phyloP scores from a whole-genome alignment of 163 green algal species.

The Trebouxiophyceae sp. region DNA sequence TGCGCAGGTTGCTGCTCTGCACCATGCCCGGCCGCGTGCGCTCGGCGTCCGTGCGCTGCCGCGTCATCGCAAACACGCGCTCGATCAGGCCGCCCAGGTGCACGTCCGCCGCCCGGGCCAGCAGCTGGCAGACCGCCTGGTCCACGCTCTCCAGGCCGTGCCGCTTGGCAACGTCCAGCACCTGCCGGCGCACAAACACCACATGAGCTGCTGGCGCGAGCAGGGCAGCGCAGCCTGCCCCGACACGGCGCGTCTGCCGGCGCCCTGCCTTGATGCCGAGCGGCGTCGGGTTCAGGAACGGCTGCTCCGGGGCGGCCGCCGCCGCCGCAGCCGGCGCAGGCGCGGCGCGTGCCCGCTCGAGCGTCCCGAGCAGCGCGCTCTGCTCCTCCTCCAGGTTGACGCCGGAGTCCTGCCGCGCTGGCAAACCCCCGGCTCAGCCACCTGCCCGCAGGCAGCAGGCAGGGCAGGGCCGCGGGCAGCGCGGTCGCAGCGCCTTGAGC shows the following conservation, averaged over 20 bases:
- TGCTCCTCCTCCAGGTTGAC: constrained; percentile 5
- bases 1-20: not conserved
- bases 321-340: not conserved
- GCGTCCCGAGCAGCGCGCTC: not conserved
- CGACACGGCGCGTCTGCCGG: not conserved
- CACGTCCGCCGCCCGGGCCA: constrained; percentile 4
- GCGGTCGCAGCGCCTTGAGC: not conserved
- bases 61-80: constrained; percentile 2
- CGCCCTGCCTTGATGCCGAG: not conserved
- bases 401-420: constrained; percentile 2
- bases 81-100: constrained; percentile 5
- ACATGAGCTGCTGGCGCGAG: not conserved
- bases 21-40: constrained; percentile 5
- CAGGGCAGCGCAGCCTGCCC: not conserved
- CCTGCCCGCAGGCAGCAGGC: no score
- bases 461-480: not conserved
- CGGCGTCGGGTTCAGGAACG: not conserved
- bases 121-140: not conserved
- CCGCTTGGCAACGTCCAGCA: not conserved
- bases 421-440: no score
- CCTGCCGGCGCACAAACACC: not conserved
- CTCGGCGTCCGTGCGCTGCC: constrained; percentile 1
- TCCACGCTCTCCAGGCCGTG: not conserved
- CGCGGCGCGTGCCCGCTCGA: not conserved
- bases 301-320: not conserved